Base-by-base conservation (phyloP, 73 alveolate species). In the Blepharisma stoltei region DNA sequence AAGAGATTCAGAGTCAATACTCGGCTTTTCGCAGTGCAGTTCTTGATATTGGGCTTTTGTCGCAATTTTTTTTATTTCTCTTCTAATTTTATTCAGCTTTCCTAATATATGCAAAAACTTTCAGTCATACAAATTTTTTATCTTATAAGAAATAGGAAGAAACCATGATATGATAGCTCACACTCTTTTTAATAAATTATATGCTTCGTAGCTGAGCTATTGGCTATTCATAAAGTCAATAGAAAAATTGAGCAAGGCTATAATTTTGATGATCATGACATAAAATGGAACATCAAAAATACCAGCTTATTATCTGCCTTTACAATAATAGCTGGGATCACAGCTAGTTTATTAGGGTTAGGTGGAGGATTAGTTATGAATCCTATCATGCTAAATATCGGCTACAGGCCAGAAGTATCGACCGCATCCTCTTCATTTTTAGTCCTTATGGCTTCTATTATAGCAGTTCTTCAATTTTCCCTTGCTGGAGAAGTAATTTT, bases 361-460 rank as follows among this genome's bases (percentile, higher is more conserved):
- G 97, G 97, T 41, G 97, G 97, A 7, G 97, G 97, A 20, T 89
- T 90, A 18, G 94, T 90, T 55, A 76, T 90, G 79, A 92, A 91
- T 6, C 97, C 97, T 49, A 78, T 90, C 38, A 70, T 89, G 85
- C 77, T 90, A 65, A 85, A 71, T 60, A 71, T 88, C 8, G 97
- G 97, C 44, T 80, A 88, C 37, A 83, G 78, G 45, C 94, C 97
- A 50, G 85, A 87, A 66, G 94, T 89, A 45, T 86, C 92, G 23
- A 89, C 95, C 4, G 97, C 93, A 25, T 82, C 97, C 43, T 86
- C 95, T 37, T 84, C 89, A 54, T 88, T 90, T 82, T 71, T 85
- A 32, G 97, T 90, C 32, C 82, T 90, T 50, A 77, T 90, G 27
- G 88, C 95, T 21, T 70, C 94, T 8, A 49, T 83, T 4, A 80